Conservation (phyloP, 2,329 filamentous ascomycete species). For the Fusarium siculi region DNA sequence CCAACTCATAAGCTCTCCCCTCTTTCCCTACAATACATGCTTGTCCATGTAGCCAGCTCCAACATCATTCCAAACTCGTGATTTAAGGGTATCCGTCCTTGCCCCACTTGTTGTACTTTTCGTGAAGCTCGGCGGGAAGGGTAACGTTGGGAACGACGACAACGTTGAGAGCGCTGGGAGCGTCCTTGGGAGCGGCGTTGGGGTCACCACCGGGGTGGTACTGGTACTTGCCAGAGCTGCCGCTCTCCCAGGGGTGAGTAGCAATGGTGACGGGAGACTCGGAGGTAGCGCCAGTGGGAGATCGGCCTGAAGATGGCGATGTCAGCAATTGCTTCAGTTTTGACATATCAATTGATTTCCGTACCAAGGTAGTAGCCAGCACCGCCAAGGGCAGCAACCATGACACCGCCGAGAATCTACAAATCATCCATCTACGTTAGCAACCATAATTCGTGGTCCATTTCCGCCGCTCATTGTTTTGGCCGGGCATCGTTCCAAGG, state of each 20-base stretch:
- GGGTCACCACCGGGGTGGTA: constrained; percentile 89
- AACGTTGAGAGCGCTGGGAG: constrained; percentile 93
- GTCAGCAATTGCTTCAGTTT: constrained; percentile 36
- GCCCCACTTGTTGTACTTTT: constrained; percentile 99
- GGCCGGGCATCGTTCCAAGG: constrained; percentile 14
- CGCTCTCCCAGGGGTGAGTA: constrained; percentile 91
- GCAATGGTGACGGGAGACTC: constrained; percentile 81
- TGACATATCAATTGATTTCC: constrained; percentile 18
- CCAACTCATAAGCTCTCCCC: constrained; percentile 18
- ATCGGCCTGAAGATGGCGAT: constrained; percentile 67
- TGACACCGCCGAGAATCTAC: constrained; percentile 90
- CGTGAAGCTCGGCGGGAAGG: constrained; percentile 91
- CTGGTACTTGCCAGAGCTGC: constrained; percentile 73
- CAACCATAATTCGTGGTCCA: constrained; percentile 6
- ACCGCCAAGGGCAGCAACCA: constrained; percentile 87
- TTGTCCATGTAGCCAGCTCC: constrained; percentile 24
- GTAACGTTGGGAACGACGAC: constrained; percentile 95
- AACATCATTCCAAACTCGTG: constrained; percentile 5
- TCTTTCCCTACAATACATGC: constrained; percentile 24
- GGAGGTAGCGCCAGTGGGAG: constrained; percentile 85
- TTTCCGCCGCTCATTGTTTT: constrained; percentile 1
- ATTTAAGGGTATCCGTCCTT: constrained; percentile 86
- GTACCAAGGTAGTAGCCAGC: constrained; percentile 91
- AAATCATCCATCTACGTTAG: constrained; percentile 30
- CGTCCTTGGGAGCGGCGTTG: constrained; percentile 80